Conservation (phyloP, 257 asterid species). For the Jacaranda copaia region DNA sequence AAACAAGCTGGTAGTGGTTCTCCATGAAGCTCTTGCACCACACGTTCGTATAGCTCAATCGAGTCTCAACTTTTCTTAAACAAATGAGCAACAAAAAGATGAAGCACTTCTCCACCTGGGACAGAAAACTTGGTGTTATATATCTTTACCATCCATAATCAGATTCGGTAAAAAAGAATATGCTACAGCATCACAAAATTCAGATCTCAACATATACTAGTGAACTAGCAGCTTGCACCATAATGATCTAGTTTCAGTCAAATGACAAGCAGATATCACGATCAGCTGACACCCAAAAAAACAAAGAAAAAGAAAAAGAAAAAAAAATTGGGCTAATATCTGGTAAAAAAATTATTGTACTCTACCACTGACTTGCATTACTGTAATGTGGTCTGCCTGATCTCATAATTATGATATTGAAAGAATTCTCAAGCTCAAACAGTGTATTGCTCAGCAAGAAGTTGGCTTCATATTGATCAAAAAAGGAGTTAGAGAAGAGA, state of each 20-base stretch:
- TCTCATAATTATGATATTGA: too few relatives aligned
- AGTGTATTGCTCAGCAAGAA: background rate
- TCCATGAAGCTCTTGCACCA: constrained; percentile 47
- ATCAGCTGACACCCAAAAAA: too few relatives aligned
- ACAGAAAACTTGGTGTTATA: constrained; percentile 33
- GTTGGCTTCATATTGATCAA: background rate
- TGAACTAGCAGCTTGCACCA: too few relatives aligned
- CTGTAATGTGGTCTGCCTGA: too few relatives aligned
- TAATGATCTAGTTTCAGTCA: too few relatives aligned
- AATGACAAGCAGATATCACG: too few relatives aligned
- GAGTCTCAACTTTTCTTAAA: constrained; percentile 26
- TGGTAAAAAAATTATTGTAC: too few relatives aligned
- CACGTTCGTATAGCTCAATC: constrained; percentile 20
- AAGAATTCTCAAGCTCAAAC: background rate
- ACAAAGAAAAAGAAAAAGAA: too few relatives aligned
- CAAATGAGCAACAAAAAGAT: constrained; percentile 14
- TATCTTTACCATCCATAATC: background rate
- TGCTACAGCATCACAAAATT: background rate
- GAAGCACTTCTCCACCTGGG: constrained; percentile 43
- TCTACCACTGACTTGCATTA: too few relatives aligned
- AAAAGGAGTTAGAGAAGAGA: background rate
- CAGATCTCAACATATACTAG: too few relatives aligned
- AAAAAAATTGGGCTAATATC: too few relatives aligned
- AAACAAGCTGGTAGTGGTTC: constrained; percentile 41
- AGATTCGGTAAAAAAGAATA: background rate